Evolutionary conservation across 1,284 basidiomycete genomes (phyloP).

Genomic region (Boletus sp.): DNA sequence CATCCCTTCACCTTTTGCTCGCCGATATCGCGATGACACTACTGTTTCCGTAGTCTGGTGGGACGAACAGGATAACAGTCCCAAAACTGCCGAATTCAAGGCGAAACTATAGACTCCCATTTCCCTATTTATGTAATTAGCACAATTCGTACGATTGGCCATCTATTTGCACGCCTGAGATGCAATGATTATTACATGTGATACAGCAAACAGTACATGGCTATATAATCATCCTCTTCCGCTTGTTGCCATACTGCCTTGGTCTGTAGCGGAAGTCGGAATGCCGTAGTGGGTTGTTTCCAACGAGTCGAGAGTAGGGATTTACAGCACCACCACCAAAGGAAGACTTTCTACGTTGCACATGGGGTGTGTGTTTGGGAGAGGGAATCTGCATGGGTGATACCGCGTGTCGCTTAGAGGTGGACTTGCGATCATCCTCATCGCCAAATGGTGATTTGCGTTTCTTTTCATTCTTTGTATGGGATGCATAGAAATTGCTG

Average conservation of each 20-base stretch:
- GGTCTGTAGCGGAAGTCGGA: constrained; percentile 23
- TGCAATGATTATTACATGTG: constrained; percentile 4
- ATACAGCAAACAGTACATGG: constrained; percentile 12
- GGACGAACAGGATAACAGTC: constrained; percentile 54
- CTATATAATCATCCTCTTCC: constrained; percentile 33
- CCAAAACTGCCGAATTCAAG: constrained; percentile 31
- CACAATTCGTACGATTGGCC: background rate
- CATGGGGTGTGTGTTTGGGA: constrained; percentile 23
- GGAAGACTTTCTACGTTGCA: constrained; percentile 31
- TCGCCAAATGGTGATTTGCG: constrained; percentile 41
- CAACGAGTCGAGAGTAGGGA: constrained; percentile 36
- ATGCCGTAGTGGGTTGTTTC: constrained; percentile 37
- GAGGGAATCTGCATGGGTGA: constrained; percentile 28
- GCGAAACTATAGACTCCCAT: constrained; percentile 38
- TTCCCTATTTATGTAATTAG: background rate
- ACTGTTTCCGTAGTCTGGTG: constrained; percentile 89
- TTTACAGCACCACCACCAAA: constrained; percentile 36
- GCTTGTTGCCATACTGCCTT: constrained; percentile 32
- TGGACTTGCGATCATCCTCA: constrained; percentile 24
- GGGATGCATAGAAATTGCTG: constrained; percentile 46
- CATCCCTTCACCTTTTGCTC: constrained; percentile 79
- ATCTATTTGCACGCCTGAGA: background rate
- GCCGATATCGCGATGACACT: constrained; percentile 84
- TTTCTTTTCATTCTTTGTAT: constrained; percentile 36
- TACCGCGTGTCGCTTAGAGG: constrained; percentile 25